Evolutionary conservation across 495 filamentous ascomycete species (phyloP).

Genomic region (Lepidopterella palustris): DNA sequence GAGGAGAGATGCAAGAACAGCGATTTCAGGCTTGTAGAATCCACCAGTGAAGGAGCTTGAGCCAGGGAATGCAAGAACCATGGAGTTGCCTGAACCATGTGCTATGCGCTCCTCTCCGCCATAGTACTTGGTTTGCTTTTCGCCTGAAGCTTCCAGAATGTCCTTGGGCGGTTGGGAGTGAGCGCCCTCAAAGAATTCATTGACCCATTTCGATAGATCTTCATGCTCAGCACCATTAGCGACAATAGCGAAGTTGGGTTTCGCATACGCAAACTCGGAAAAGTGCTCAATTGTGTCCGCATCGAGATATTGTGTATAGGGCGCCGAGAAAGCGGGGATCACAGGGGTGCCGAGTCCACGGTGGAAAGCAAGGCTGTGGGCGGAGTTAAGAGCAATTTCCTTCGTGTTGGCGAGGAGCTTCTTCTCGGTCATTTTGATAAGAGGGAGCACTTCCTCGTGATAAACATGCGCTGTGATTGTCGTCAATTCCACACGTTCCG

Average conservation of each 20-base stretch:
- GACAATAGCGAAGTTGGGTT: slow-evolving; percentile 84
- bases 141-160: slow-evolving; percentile 32
- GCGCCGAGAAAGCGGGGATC: slow-evolving; percentile 60
- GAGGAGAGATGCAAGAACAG: slow-evolving; percentile 81
- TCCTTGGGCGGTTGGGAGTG: slow-evolving; percentile 38
- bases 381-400: slow-evolving; percentile 73
- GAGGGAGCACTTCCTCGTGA: slow-evolving; percentile 71
- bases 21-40: slow-evolving; percentile 80
- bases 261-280: slow-evolving; percentile 70
- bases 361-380: slow-evolving; percentile 89
- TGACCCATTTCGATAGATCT: slow-evolving; percentile 83
- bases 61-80: slow-evolving; percentile 89
- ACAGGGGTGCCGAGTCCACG: slow-evolving; percentile 74
- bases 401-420: slow-evolving; percentile 57
- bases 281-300: slow-evolving; percentile 63
- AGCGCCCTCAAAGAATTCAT: slow-evolving; percentile 68
- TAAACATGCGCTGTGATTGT: slow-evolving; percentile 68
- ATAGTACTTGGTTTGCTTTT: slow-evolving; percentile 67
- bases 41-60: slow-evolving; percentile 65
- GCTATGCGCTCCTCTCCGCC: slow-evolving; percentile 91
- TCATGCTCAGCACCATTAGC: slow-evolving; percentile 74
- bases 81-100: slow-evolving; percentile 61
- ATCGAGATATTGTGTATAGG: slow-evolving; percentile 70
- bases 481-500: slow-evolving; percentile 9
- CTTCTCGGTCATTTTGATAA: slow-evolving; percentile 67